Evolutionary conservation across 2,329 filamentous ascomycete genomes (phyloP), one percentile per base, ranked within the genome.

Genomic region (Diplodia intermedia): DNA sequence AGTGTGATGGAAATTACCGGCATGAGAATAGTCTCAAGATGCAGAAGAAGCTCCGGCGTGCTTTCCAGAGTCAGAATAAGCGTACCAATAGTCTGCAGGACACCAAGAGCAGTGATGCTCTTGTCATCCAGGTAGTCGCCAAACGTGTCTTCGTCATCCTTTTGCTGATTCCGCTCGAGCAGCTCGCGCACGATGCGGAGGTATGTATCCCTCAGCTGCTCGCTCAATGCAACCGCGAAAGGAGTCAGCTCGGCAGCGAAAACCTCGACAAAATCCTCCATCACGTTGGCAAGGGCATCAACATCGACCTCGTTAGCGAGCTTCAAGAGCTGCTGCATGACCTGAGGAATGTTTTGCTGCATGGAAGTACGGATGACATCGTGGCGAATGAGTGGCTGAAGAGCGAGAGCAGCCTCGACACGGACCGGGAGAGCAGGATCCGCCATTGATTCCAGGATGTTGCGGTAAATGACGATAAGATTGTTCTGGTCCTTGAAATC

Each of bases 181-280:
- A 99, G 86, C 76, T 98, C 94, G 50, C 92, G 87, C 57, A 99
- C 90, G 71, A 99, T 97, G 68, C 95, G 89, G 72, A 99, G 86
- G 75, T 99, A 99, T 0, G 95, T 99, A 75, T 99, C 95, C 53
- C 94, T 90, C 57, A 99, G 85, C 80, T 99, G 95, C 81, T 98
- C 94, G 76, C 93, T 97, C 4, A 99, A 85, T 4, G 95, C 95
- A 38, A 99, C 94, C 12, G 95, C 95, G 75, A 99, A 99, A 3
- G 95, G 95, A 6, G 95, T 98, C 56, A 99, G 86, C 78, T 99
- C 95, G 2, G 93, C 87, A n/a, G 95, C 94, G 77, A 99, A 99
- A 2, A 98, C 94, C 79, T 99, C 95, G 55, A 99, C 95, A 77
- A 99, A 99, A 77, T 99, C 95, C 80, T 99, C 95, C 95, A 99